phyloP scores from a whole-genome alignment of 2,329 filamentous ascomycete species.

The Boeremia exigua region DNA sequence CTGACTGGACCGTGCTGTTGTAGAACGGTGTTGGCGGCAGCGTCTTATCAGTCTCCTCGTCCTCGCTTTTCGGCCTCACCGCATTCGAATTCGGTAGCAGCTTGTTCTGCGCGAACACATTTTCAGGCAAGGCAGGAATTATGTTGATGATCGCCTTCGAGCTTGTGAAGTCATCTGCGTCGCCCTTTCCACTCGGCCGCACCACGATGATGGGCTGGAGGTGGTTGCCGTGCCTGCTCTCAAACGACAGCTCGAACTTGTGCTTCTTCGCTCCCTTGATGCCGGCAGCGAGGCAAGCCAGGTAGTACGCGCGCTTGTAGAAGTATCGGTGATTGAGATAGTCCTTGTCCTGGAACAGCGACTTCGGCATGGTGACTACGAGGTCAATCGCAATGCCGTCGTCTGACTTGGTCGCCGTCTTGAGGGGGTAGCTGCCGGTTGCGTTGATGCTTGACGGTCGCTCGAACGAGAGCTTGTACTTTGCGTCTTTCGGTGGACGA shows the following conservation, averaged over 20 bases:
- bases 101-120: conserved; percentile 74
- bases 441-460: conserved; percentile 82
- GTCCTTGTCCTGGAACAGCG: conserved; percentile 90
- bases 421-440: conserved; percentile 83
- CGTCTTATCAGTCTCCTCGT: conserved; percentile 49
- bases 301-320: conserved; percentile 90
- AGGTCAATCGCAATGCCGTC: conserved; percentile 72
- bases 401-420: conserved; percentile 72
- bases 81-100: conserved; percentile 73
- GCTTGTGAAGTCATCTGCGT: conserved; percentile 46
- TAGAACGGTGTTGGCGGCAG: conserved; percentile 77
- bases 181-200: conserved; percentile 39
- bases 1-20: conserved; percentile 82
- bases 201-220: conserved; percentile 73
- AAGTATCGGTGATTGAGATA: conserved; percentile 93
- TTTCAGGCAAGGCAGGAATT: conserved; percentile 73
- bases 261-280: conserved; percentile 65
- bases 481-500: conserved; percentile 73
- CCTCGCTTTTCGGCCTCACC: conserved; percentile 63
- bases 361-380: conserved; percentile 81
- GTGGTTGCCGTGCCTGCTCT: conserved; percentile 72
- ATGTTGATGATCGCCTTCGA: conserved; percentile 67
- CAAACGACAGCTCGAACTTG: conserved; percentile 66
- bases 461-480: conserved; percentile 81
- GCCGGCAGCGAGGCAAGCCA: conserved; percentile 78